phyloP scores from a whole-genome alignment of 1,284 basidiomycete species.

The Xerocomus minutiporus region DNA sequence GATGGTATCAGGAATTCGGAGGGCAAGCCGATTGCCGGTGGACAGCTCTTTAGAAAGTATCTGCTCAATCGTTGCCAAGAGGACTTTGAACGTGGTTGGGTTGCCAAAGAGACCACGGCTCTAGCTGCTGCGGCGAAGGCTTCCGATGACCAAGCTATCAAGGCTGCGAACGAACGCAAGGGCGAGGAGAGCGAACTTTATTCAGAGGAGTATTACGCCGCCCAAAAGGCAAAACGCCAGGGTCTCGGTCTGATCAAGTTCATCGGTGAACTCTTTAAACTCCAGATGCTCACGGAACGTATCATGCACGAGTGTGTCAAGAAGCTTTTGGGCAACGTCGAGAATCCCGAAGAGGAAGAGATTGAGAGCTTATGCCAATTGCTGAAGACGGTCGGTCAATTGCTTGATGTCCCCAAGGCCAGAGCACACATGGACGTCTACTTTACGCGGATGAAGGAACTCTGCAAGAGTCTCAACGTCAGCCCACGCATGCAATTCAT shows the following conservation, averaged over 20 bases:
- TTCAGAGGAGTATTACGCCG: conserved; percentile 95
- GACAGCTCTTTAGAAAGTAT: conserved; percentile 93
- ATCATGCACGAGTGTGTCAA: conserved; percentile 98
- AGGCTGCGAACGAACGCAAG: conserved; percentile 56
- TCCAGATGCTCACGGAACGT: conserved; percentile 89
- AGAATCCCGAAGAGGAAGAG: conserved; percentile 95
- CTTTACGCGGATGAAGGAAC: conserved; percentile 84
- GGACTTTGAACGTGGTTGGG: conserved; percentile 89
- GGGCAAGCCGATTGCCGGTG: conserved; percentile 83
- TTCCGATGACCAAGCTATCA: conserved; percentile 55
- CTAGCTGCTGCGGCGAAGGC: conserved; percentile 57
- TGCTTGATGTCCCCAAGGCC: conserved; percentile 78
- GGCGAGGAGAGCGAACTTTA: conserved; percentile 67
- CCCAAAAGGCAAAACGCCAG: conserved; percentile 94
- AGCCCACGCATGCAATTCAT: conserved; percentile 91
- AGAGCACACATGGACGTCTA: conserved; percentile 87
- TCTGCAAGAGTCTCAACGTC: conserved; percentile 71
- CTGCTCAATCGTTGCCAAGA: conserved; percentile 90
- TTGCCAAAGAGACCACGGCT: conserved; percentile 67
- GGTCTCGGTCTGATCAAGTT: conserved; percentile 97
- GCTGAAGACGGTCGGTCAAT: conserved; percentile 81
- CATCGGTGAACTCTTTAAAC: conserved; percentile 97
- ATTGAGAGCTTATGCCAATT: conserved; percentile 95
- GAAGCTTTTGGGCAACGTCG: conserved; percentile 88
- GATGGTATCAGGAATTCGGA: conserved; percentile 74